Evolutionary conservation across 1,284 basidiomycete species (phyloP), one percentile per base, ranked within the genome.

Genomic region (Sporisorium graminicola): DNA sequence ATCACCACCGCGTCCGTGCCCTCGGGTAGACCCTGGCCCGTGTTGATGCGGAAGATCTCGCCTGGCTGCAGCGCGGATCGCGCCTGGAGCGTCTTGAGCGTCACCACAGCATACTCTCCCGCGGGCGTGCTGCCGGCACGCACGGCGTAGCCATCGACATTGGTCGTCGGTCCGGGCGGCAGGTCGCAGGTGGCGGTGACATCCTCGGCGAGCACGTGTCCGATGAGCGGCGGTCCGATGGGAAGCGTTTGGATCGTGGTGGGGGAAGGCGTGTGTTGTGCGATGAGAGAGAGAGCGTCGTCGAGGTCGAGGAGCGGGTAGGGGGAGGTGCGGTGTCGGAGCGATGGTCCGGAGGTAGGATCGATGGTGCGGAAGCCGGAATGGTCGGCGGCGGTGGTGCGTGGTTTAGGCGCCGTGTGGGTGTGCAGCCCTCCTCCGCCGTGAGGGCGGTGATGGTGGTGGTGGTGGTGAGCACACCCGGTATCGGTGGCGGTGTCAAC

Each of bases 61-160:
- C 67, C 79, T 1, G 24, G 9, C 20, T 20, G 24, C 35, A 78
- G 37, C 7, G 22, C n/a, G 3, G 52, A 1, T 3, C 65, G 55
- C 7, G 12, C 3, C 27, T 64, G 58, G 13, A 77, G 57, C 12
- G 63, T 49, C 2, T 57, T 37, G 1, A 90, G 87, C 2, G 91
- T 93, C 22, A 92, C 83, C 7, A 94, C 92, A n/a, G 87, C 87
- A 86, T 93, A 94, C 7, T 88, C 86, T 4, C 91, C 92, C 4
- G 91, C 88, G 0, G 87, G 62, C 0, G 77, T 77, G 9, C 69
- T 49, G 42, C 58, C 42, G 3, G 86, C 76, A 43, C 77, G 89
- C 2, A 94, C 85, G 1, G 94, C 94, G 82, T 95, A 95, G 1
- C 94, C 94, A 82, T 95, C 94, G 12, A 94, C 93, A 71, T 91